Conservation (phyloP, 805 yeast genomes). For the Geotrichum ghanense region DNA sequence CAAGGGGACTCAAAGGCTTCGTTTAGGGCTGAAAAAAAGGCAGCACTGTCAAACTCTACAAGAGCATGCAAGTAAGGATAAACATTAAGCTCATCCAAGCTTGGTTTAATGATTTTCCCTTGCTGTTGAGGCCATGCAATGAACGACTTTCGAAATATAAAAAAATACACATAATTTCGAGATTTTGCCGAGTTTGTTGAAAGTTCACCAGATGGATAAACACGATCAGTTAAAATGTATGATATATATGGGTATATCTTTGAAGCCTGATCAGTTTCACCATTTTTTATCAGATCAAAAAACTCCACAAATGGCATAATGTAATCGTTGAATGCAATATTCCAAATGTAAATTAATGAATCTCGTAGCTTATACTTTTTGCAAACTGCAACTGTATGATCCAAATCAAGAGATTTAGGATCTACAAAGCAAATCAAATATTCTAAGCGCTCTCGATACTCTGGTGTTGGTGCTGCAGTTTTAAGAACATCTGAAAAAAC, state of each 20-base stretch:
- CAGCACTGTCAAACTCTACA: slow-evolving; percentile 42
- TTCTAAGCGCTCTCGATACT: slow-evolving; percentile 42
- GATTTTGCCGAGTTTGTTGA: slow-evolving; percentile 26
- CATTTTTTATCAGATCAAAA: slow-evolving; percentile 24
- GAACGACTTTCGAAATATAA: slow-evolving; percentile 43
- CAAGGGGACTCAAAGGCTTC: slow-evolving; percentile 75
- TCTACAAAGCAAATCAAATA: slow-evolving; percentile 62
- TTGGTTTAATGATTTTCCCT: slow-evolving; percentile 7
- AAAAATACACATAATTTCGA: slow-evolving; percentile 35
- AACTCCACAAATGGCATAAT: slow-evolving; percentile 59
- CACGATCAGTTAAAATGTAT: slow-evolving; percentile 62
- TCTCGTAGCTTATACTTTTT: slow-evolving; percentile 44
- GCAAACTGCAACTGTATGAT: slow-evolving; percentile 58
- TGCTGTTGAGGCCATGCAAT: slow-evolving; percentile 32
- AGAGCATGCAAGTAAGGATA: slow-evolving; percentile 60
- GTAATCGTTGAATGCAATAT: slow-evolving; percentile 55
- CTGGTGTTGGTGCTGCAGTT: slow-evolving; percentile 30
- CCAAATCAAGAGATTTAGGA: slow-evolving; percentile 60
- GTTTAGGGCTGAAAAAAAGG: slow-evolving; percentile 55
- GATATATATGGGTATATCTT: slow-evolving; percentile 52
- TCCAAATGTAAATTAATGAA: slow-evolving; percentile 62
- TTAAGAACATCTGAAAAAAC: slow-evolving; percentile 53
- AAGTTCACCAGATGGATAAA: slow-evolving; percentile 59
- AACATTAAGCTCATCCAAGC: slow-evolving; percentile 31
- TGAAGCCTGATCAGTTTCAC: slow-evolving; percentile 15